Conservation (phyloP, 176 grass and related monocot species). For the barley (Hordeum vulgare) region DNA sequence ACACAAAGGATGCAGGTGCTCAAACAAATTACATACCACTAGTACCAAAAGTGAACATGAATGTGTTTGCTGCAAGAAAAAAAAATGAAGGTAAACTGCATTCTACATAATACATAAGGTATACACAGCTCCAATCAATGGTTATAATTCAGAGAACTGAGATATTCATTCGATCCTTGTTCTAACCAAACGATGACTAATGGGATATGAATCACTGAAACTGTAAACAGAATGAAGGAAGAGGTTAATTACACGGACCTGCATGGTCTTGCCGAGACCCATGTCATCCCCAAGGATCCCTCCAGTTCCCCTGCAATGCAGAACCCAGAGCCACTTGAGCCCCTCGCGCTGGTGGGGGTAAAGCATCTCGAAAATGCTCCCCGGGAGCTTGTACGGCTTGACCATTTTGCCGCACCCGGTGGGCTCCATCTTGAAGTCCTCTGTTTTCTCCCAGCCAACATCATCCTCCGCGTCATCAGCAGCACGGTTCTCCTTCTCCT, state of each 20-base stretch:
- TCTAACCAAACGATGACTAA: neutral
- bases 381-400: slow-evolving; percentile 41
- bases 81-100: neutral
- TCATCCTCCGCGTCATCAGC: neutral
- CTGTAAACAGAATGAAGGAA: neutral
- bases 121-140: no score
- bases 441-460: slow-evolving; percentile 23
- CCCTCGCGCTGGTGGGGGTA: slow-evolving; percentile 78
- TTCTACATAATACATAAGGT: no score
- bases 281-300: slow-evolving; percentile 94
- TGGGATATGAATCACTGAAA: neutral
- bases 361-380: slow-evolving; percentile 57
- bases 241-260: slow-evolving; percentile 26
- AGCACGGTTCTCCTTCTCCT: neutral
- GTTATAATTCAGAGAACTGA: neutral
- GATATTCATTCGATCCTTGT: neutral
- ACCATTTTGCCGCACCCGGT: slow-evolving; percentile 24
- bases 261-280: slow-evolving; percentile 96
- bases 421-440: slow-evolving; percentile 60
- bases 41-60: neutral
- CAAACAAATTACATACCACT: neutral
- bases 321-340: slow-evolving; percentile 76
- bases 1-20: neutral
- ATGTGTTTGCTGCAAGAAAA: neutral
- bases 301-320: slow-evolving; percentile 65